These are phyloP conservation scores for Ogataea parapolymorpha DNA, from an alignment of 805 yeast species.

Conservation along the genomic window DNA sequence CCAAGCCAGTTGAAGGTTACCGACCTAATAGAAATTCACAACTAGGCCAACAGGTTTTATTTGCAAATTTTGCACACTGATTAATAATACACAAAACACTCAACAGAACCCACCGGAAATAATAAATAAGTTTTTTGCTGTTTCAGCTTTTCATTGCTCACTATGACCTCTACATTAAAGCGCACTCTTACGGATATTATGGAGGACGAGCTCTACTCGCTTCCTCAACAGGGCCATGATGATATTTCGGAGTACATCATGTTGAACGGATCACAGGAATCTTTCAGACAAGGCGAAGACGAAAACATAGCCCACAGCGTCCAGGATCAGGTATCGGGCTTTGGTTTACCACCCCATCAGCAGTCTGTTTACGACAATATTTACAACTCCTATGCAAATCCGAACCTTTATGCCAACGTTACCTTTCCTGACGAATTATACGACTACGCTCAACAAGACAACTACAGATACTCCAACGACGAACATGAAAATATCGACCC, in stretches of 20 bases:
- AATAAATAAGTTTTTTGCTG: slow-evolving; percentile 2
- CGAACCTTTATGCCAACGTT: slow-evolving; percentile 25
- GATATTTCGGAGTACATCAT: slow-evolving; percentile 25
- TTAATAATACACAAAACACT: slow-evolving; percentile 6
- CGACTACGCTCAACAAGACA: slow-evolving; percentile 9
- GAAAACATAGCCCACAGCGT: slow-evolving; percentile 8
- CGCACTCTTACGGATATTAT: slow-evolving; percentile 32
- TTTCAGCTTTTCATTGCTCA: slow-evolving; percentile 12
- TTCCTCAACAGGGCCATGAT: slow-evolving; percentile 20
- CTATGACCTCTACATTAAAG: slow-evolving; percentile 30
- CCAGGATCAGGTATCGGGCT: slow-evolving; percentile 4
- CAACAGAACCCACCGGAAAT: slow-evolving; percentile 7
- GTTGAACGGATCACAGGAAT: slow-evolving; percentile 29
- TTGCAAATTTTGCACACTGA: background rate
- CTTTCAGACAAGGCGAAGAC: slow-evolving; percentile 15
- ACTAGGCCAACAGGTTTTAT: background rate
- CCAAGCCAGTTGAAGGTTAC: slow-evolving; percentile 1
- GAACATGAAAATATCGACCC: slow-evolving; percentile 15
- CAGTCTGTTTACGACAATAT: slow-evolving; percentile 18
- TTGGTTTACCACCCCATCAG: slow-evolving; percentile 2
- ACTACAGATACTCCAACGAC: background rate
- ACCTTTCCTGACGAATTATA: slow-evolving; percentile 28
- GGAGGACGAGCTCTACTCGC: slow-evolving; percentile 31
- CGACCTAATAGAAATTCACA: background rate
- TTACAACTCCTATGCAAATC: slow-evolving; percentile 30